Conservation (phyloP, 2,329 filamentous ascomycete genomes). For the Plectosphaerella cucumerina region DNA sequence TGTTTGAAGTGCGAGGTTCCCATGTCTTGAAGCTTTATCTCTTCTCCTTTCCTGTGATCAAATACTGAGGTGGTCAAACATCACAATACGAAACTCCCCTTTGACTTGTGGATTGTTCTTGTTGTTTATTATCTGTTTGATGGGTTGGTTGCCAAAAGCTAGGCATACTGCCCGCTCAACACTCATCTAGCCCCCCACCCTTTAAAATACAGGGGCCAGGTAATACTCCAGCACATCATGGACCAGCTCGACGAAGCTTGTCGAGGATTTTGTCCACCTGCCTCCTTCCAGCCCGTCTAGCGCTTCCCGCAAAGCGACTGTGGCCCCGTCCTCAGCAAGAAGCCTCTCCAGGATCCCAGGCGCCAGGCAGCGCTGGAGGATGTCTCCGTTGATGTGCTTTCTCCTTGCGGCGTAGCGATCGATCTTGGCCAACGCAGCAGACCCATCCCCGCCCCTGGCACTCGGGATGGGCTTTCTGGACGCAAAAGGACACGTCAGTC, state of each 20-base stretch:
- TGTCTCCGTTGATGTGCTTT: constrained; percentile 66
- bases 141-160: too few species aligned
- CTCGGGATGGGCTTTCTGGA: constrained; percentile 15
- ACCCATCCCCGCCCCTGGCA: too few species aligned
- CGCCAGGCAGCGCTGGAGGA: constrained; percentile 52
- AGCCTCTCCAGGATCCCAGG: constrained; percentile 39
- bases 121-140: too few species aligned
- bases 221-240: constrained; percentile 53
- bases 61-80: too few species aligned
- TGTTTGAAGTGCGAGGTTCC: too few species aligned
- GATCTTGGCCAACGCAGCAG: too few species aligned
- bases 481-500: constrained; percentile 44
- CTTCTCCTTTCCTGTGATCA: too few species aligned
- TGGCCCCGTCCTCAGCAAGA: constrained; percentile 21
- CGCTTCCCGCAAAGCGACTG: constrained; percentile 41
- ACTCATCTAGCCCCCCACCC: not conserved
- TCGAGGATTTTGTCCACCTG: constrained; percentile 27
- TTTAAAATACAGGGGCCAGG: constrained; percentile 44
- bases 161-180: too few species aligned
- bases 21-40: too few species aligned
- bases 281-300: constrained; percentile 46
- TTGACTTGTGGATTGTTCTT: too few species aligned
- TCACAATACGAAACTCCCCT: too few species aligned
- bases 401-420: too few species aligned
- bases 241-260: constrained; percentile 40